A percentile compares a stretch with the other conserved stretches of the same genome.
These are phyloP conservation scores for Phlyctochytrium arcticum DNA, from an alignment of 192 early-diverging fungal species.

Conservation along the genomic window DNA sequence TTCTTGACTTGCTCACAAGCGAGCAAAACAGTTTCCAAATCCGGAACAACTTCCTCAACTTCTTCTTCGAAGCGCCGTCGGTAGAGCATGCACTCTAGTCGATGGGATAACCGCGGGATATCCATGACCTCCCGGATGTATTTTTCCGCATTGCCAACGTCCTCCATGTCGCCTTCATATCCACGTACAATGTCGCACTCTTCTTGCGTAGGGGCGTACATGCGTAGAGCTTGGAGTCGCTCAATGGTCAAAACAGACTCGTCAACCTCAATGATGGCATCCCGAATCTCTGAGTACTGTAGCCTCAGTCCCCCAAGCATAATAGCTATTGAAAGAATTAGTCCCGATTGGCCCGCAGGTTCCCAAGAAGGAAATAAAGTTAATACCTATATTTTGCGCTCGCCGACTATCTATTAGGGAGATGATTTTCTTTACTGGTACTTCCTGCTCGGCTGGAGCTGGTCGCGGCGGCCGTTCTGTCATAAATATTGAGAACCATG, in stretches of 20 bases:
- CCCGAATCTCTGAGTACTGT: slow-evolving; percentile 27
- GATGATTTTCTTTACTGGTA: slow-evolving; percentile 13
- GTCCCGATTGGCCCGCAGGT: neutral
- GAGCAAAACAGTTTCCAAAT: slow-evolving; percentile 29
- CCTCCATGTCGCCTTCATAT: slow-evolving; percentile 37
- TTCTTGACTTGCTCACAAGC: slow-evolving; percentile 33
- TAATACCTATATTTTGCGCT: slow-evolving; percentile 32
- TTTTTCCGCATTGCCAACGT: slow-evolving; percentile 41
- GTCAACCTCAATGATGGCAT: slow-evolving; percentile 36
- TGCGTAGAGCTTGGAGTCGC: slow-evolving; percentile 22
- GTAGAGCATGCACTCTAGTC: slow-evolving; percentile 42
- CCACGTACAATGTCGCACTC: slow-evolving; percentile 37
- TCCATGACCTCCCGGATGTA: slow-evolving; percentile 38
- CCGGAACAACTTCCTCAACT: slow-evolving; percentile 40
- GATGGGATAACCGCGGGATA: slow-evolving; percentile 31
- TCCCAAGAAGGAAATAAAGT: slow-evolving; percentile 12
- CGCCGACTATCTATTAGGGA: slow-evolving; percentile 34
- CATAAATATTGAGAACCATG: neutral
- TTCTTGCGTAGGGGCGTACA: slow-evolving; percentile 36
- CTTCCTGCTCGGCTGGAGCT: neutral
- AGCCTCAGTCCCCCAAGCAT: slow-evolving; percentile 31
- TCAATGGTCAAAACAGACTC: slow-evolving; percentile 36
- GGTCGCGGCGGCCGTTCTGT: neutral
- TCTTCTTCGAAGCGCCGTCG: slow-evolving; percentile 38
- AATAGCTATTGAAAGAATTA: slow-evolving; percentile 22